A percentile compares a stretch with the other conserved stretches of the same genome.
Evolutionary conservation across 2,329 filamentous ascomycete genomes (phyloP).

Genomic region (Sporothrix pallida): DNA sequence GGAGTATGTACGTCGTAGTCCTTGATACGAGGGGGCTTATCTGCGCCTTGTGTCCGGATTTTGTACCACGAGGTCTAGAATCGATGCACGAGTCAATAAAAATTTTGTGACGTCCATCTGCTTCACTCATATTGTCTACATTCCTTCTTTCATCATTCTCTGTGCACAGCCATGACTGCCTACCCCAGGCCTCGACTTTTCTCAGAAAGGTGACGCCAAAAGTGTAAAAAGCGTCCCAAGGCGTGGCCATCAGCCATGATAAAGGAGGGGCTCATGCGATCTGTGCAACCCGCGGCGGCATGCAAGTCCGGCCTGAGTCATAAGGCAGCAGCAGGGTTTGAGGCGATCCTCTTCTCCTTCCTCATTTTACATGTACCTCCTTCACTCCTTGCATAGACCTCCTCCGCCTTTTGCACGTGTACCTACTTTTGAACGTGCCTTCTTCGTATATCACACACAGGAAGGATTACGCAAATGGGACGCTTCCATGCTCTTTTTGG

Average conservation of each 20-base stretch:
- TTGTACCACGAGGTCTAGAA: neutral
- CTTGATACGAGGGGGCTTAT: neutral
- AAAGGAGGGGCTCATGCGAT: neutral
- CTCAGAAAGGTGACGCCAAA: neutral
- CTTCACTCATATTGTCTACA: too few species aligned
- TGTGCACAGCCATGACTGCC: neutral
- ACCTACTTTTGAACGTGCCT: too few species aligned
- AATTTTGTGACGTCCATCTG: too few species aligned
- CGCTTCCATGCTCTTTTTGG: neutral
- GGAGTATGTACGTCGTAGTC: too few species aligned
- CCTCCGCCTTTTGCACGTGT: too few species aligned
- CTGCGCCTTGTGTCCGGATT: neutral
- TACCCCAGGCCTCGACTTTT: neutral
- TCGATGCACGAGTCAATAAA: neutral
- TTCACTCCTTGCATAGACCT: too few species aligned
- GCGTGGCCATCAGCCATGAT: neutral
- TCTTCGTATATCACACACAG: too few species aligned
- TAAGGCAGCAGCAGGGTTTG: neutral
- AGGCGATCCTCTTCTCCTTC: too few species aligned
- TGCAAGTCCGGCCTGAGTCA: conserved; percentile 10
- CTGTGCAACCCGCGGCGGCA: neutral
- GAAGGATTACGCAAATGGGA: neutral
- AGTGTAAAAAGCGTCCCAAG: neutral
- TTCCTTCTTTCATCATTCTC: too few species aligned
- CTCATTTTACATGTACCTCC: too few species aligned